phyloP scores from a whole-genome alignment of 192 early-diverging fungal genomes.

The Coemansia sp. region DNA sequence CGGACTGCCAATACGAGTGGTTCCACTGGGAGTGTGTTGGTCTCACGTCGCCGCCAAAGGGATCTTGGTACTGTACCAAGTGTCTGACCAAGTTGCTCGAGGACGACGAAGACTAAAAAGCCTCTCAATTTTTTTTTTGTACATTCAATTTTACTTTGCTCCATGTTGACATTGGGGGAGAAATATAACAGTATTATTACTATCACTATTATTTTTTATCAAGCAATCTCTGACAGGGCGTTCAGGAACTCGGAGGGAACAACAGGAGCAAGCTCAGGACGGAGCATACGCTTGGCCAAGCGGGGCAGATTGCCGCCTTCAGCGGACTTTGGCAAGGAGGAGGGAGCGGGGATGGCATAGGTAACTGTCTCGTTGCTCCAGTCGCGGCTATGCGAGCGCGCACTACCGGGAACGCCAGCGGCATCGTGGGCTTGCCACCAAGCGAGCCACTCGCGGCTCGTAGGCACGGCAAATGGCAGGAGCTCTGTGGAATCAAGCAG shows the following conservation, averaged over 20 bases:
- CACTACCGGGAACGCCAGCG: not conserved
- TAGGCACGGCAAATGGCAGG: constrained; percentile 66
- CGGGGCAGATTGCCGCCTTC: not conserved
- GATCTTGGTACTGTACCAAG: constrained; percentile 60
- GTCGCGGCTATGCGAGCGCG: constrained; percentile 30
- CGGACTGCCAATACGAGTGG: constrained; percentile 58
- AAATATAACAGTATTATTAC: not conserved
- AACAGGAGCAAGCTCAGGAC: constrained; percentile 40
- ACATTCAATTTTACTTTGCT: constrained; percentile 1
- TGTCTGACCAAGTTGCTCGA: constrained; percentile 49
- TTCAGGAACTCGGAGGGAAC: constrained; percentile 50
- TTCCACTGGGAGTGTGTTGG: constrained; percentile 64
- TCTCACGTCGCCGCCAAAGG: constrained; percentile 55
- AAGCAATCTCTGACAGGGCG: constrained; percentile 29
- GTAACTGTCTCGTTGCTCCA: constrained; percentile 56
- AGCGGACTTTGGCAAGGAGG: constrained; percentile 1
- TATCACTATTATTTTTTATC: not conserved
- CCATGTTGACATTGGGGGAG: not conserved
- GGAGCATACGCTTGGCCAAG: not conserved
- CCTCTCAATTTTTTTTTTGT: not conserved
- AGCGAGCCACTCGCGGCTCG: constrained; percentile 53
- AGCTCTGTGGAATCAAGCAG: constrained; percentile 59
- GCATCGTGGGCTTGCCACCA: constrained; percentile 42
- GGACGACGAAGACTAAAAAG: constrained; percentile 27
- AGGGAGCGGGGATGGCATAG: not conserved